These are phyloP conservation scores for Xylaria multiplex DNA, from an alignment of 2,329 filamentous ascomycete species.

Conservation along the genomic window DNA sequence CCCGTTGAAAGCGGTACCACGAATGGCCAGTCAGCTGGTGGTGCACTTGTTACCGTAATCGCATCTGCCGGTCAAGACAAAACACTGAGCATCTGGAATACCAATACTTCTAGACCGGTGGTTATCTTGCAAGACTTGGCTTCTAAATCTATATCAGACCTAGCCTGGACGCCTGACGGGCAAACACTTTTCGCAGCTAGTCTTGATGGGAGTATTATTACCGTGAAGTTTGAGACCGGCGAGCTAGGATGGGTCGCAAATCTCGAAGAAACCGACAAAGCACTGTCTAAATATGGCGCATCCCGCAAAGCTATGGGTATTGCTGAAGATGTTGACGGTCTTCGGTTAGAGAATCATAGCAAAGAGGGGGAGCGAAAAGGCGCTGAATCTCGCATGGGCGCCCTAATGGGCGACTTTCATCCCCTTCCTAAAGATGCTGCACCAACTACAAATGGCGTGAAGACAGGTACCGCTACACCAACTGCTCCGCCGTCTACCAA, in stretches of 20 bases:
- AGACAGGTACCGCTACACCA: constrained; percentile 51
- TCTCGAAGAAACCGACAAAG: constrained; percentile 89
- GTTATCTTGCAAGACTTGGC: constrained; percentile 90
- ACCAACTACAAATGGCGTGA: constrained; percentile 63
- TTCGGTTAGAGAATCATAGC: constrained; percentile 88
- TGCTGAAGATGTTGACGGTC: constrained; percentile 88
- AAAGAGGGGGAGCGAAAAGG: constrained; percentile 90
- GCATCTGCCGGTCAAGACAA: constrained; percentile 98
- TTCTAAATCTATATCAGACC: constrained; percentile 90
- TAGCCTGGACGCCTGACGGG: constrained; percentile 94
- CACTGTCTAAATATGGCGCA: constrained; percentile 90
- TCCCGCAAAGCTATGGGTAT: constrained; percentile 90
- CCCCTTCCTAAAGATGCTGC: constrained; percentile 62
- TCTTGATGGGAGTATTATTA: constrained; percentile 87
- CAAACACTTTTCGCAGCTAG: constrained; percentile 86
- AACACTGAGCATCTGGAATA: constrained; percentile 96
- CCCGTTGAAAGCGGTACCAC: constrained; percentile 64
- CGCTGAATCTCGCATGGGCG: constrained; percentile 95
- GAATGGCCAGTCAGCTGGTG: constrained; percentile 56
- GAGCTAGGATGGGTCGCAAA: constrained; percentile 91
- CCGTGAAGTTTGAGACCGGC: constrained; percentile 81
- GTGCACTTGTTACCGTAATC: constrained; percentile 83
- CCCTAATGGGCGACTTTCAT: constrained; percentile 89
- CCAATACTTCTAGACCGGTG: constrained; percentile 89
- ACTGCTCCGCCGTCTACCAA: constrained; percentile 52